phyloP scores from a whole-genome alignment of 2,329 filamentous ascomycete species.

The Rutstroemia sp. region DNA sequence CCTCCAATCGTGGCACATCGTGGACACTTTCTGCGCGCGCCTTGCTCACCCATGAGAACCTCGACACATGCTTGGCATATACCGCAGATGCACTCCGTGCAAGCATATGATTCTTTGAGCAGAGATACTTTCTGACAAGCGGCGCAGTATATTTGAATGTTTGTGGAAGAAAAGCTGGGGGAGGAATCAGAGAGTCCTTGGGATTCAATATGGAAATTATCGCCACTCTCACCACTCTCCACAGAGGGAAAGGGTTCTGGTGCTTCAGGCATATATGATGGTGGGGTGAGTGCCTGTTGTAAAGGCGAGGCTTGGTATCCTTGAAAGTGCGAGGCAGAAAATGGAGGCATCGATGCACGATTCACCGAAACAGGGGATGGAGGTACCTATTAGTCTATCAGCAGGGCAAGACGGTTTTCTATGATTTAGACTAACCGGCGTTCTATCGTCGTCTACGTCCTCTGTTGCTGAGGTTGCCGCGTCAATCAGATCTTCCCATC shows the following conservation, averaged over 20 bases:
- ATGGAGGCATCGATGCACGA: constrained; percentile 53
- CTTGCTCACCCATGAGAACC: constrained; percentile 67
- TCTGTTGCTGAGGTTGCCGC: constrained; percentile 89
- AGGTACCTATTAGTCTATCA: constrained; percentile 44
- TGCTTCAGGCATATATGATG: constrained; percentile 56
- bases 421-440: constrained; percentile 56
- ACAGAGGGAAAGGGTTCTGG: constrained; percentile 84
- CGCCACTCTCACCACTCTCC: constrained; percentile 67
- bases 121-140: constrained; percentile 72
- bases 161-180: constrained; percentile 63
- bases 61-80: constrained; percentile 85
- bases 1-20: constrained; percentile 72
- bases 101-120: constrained; percentile 81
- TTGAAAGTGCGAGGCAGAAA: constrained; percentile 51
- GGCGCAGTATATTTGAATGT: constrained; percentile 86
- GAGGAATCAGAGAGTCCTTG: constrained; percentile 63
- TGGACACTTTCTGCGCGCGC: constrained; percentile 69
- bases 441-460: constrained; percentile 83
- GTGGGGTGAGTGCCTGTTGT: constrained; percentile 84
- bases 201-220: constrained; percentile 63
- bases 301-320: constrained; percentile 84
- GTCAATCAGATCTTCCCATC: constrained; percentile 95
- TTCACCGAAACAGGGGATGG: constrained; percentile 59
- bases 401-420: not conserved
- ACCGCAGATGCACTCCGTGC: constrained; percentile 92